Base-by-base conservation (phyloP, 129 eudicot species). In the Flaveria robusta region DNA sequence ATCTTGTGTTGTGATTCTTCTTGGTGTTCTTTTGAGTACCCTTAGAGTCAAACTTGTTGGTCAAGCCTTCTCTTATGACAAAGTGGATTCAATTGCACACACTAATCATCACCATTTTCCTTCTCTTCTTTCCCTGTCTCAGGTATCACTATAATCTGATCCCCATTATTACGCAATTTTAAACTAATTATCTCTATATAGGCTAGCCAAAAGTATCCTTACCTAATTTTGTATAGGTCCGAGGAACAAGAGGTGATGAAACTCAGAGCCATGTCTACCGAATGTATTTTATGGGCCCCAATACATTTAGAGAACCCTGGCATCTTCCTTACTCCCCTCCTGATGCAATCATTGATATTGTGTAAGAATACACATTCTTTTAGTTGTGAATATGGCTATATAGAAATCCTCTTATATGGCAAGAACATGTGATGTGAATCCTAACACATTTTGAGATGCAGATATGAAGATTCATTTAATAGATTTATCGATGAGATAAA, bases 311-410 rank as follows among this genome's bases (percentile, higher is more conserved):
- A 85, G 97, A 91, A 85, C 97, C 97, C 13, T 91, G 95, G 95
- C 95, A 91, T 91, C 97, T 88, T 85, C 92, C 97, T 70, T 91
- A 88, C 84, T 91, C 97, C 16, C 97, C 97, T 69, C 97, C 95
- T 42, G 67, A 81, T 76, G 88, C 90, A 42, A 88, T 91, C 78
- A 83, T 88, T 77, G 88, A 86, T 77, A 91, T 91, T 63, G 97
- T 91, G 97, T 88, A 91, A 88, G 93, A 71, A 63, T 74, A 49
- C 74, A 37, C 37, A 23, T 68, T 42, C 11, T n/a, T 70, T 52
- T 54, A 16, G 43, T 39, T 15, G 2, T 29, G 20, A 5, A 27
- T 37, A 41, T 66, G 20, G 39, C 9, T 56, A n/a, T 65, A 37
- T 37, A 34, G 7, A 66, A 66, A 12, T 0, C 9, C 27, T 5